phyloP scores from a whole-genome alignment of 768 basidiomycete species.

The Pholiota conissans region DNA sequence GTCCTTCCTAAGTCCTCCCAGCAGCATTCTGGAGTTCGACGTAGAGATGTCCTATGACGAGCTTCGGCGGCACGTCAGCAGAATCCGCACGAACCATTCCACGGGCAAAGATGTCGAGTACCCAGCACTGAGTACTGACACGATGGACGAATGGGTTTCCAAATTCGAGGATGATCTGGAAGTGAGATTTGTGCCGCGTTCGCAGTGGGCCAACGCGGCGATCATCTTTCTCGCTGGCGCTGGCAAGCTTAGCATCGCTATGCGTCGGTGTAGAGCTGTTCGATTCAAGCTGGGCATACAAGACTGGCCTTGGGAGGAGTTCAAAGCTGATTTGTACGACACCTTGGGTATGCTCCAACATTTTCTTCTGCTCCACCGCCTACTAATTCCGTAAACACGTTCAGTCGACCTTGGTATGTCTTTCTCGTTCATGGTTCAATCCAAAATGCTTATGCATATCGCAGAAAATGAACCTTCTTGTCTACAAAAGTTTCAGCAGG shows the following conservation, averaged over 20 bases:
- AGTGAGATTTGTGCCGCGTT: not conserved
- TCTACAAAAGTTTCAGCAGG: slow-evolving; percentile 7
- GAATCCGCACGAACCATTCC: slow-evolving; percentile 4
- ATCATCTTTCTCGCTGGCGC: slow-evolving; percentile 11
- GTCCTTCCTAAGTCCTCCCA: not conserved
- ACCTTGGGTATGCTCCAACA: slow-evolving; percentile 4
- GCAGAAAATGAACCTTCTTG: not conserved
- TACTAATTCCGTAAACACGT: not conserved
- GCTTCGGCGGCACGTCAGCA: slow-evolving; percentile 4
- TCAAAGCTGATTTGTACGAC: slow-evolving; percentile 1
- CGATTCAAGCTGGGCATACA: not conserved
- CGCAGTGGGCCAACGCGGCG: slow-evolving; percentile 14
- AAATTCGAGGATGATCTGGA: slow-evolving; percentile 5
- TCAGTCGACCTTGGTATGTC: not conserved
- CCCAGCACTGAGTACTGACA: not conserved
- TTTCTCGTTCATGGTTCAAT: not conserved
- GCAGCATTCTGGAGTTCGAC: not conserved
- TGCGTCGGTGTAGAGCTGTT: slow-evolving; percentile 5
- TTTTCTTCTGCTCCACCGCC: not conserved
- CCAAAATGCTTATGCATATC: too few species aligned
- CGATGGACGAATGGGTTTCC: slow-evolving; percentile 1
- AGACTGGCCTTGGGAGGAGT: slow-evolving; percentile 14
- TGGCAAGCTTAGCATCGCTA: slow-evolving; percentile 4
- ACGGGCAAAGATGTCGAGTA: slow-evolving; percentile 3
- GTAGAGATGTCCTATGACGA: slow-evolving; percentile 1